Evolutionary conservation across 345 rosid genomes (phyloP).

Genomic region (Theobroma cacao): DNA sequence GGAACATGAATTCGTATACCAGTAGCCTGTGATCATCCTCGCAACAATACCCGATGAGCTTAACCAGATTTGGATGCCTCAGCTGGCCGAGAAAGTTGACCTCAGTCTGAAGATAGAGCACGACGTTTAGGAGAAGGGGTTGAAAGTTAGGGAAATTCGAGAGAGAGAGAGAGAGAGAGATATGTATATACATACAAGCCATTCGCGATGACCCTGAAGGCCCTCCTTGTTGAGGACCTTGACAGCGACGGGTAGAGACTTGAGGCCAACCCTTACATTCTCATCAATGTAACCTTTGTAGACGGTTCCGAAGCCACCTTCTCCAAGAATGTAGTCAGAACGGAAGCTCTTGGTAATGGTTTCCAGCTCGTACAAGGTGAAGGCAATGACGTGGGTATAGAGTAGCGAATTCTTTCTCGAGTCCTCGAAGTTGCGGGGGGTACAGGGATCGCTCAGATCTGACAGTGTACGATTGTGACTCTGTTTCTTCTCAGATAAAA

Average conservation of each 20-base stretch:
- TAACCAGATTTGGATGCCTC: conserved; percentile 94
- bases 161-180: not conserved
- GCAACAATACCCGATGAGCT: conserved; percentile 90
- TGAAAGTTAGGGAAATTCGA: not conserved
- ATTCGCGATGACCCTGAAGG: conserved; percentile 96
- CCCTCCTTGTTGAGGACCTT: conserved; percentile 98
- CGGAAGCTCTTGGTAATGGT: conserved; percentile 98
- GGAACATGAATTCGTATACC: conserved; percentile 90
- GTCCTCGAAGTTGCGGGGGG: conserved; percentile 43
- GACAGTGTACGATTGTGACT: conserved; percentile 72
- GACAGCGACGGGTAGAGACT: conserved; percentile 93
- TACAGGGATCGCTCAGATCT: conserved; percentile 64
- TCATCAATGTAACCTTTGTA: conserved; percentile 97
- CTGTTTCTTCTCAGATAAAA: conserved; percentile 54
- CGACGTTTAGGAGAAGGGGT: not conserved
- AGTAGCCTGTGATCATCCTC: conserved; percentile 92
- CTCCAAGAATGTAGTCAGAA: conserved; percentile 89
- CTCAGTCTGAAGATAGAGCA: conserved; percentile 25
- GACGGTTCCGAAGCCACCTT: conserved; percentile 96
- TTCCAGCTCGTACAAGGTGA: conserved; percentile 85
- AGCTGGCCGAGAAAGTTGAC: conserved; percentile 82
- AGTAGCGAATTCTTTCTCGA: conserved; percentile 60
- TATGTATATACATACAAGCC: conserved; percentile 59
- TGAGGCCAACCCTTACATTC: conserved; percentile 90
- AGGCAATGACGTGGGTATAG: conserved; percentile 78